Conservation (phyloP, 2,329 filamentous ascomycete genomes). For the Alternaria atra region DNA sequence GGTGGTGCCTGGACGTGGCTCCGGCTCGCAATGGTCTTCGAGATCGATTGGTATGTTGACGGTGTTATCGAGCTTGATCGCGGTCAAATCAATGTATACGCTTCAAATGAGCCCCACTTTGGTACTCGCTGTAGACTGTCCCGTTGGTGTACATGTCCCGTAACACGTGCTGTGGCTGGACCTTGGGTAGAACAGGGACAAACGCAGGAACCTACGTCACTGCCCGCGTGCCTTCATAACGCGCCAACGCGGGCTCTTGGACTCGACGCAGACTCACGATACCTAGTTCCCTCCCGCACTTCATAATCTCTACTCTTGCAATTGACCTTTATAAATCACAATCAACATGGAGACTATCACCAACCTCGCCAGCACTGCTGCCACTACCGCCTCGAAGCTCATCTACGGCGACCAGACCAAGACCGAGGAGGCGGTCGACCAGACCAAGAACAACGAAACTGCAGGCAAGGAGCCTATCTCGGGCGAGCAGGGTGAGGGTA, state of each 20-base stretch:
- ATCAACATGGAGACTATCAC: conserved; percentile 51
- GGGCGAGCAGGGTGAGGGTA: conserved; percentile 73
- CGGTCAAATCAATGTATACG: conserved; percentile 9
- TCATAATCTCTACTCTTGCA: neutral
- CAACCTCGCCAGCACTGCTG: conserved; percentile 42
- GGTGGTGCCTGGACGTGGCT: neutral
- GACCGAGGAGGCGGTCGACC: conserved; percentile 10
- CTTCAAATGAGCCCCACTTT: conserved; percentile 21
- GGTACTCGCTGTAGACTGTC: conserved; percentile 24
- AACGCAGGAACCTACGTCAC: conserved; percentile 32
- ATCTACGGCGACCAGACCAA: conserved; percentile 50
- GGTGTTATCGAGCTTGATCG: conserved; percentile 4
- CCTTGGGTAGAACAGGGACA: conserved; percentile 16
- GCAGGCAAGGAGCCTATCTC: conserved; percentile 72
- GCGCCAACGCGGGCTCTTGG: conserved; percentile 12
- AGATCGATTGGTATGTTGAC: neutral
- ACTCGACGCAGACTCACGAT: conserved; percentile 7
- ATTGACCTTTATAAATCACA: conserved; percentile 4
- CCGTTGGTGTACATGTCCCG: conserved; percentile 22
- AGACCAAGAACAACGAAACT: conserved; percentile 50
- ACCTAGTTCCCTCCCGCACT: neutral
- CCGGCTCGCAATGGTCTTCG: neutral
- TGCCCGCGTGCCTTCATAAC: conserved; percentile 23
- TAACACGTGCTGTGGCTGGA: conserved; percentile 19
- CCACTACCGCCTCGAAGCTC: conserved; percentile 44